A percentile compares a stretch with the other conserved stretches of the same genome.
Conservation (phyloP, 1,139 yeast species). For the Hansenula anomala region DNA sequence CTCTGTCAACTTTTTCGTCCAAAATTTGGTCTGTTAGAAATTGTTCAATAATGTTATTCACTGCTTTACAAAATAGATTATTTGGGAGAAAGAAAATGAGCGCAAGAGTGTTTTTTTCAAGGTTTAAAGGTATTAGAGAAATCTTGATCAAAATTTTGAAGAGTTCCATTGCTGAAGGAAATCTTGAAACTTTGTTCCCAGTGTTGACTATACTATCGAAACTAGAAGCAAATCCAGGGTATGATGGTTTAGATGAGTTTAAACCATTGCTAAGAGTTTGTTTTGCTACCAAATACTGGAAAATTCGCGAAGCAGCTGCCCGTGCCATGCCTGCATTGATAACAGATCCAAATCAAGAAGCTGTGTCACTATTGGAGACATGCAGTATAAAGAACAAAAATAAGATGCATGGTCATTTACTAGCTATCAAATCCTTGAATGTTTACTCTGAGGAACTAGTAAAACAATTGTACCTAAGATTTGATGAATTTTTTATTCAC, state of each 20-base stretch:
- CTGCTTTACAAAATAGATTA: slow-evolving; percentile 72
- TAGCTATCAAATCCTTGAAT: slow-evolving; percentile 37
- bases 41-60: slow-evolving; percentile 90
- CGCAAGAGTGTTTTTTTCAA: slow-evolving; percentile 64
- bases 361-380: slow-evolving; percentile 13
- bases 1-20: slow-evolving; percentile 60
- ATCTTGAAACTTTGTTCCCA: slow-evolving; percentile 64
- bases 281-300: slow-evolving; percentile 60
- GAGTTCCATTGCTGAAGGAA: slow-evolving; percentile 29
- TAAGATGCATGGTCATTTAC: slow-evolving; percentile 50
- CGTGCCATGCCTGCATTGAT: slow-evolving; percentile 55
- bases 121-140: slow-evolving; percentile 47
- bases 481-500: slow-evolving; percentile 20
- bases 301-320: slow-evolving; percentile 82
- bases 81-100: slow-evolving; percentile 62
- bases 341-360: slow-evolving; percentile 25
- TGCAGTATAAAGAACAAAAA: slow-evolving; percentile 32
- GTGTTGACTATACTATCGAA: slow-evolving; percentile 68
- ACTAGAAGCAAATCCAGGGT: slow-evolving; percentile 54
- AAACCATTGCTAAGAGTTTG: slow-evolving; percentile 40
- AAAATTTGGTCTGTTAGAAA: slow-evolving; percentile 82
- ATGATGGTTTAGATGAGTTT: slow-evolving; percentile 47
- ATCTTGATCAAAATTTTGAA: slow-evolving; percentile 42
- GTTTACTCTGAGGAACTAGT: slow-evolving; percentile 9
- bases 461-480: slow-evolving; percentile 13